Evolutionary conservation across 1,139 yeast genomes (phyloP).

Genomic region (Geotrichum carabidarum): DNA sequence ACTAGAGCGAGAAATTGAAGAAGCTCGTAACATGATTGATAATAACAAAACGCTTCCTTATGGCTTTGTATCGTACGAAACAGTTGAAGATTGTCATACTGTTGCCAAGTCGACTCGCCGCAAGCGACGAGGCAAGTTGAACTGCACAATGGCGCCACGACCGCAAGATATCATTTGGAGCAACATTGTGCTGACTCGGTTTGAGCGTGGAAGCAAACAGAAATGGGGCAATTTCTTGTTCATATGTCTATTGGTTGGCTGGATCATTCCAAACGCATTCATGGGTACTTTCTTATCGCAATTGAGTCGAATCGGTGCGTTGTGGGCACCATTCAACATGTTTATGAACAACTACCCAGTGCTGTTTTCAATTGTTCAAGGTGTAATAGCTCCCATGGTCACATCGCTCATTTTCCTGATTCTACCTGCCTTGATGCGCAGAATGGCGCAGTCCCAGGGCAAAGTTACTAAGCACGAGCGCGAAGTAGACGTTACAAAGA

Average conservation of each 20-base stretch:
- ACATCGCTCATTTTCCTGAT: constrained; percentile 37
- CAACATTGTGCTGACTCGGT: constrained; percentile 33
- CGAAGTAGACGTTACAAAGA: constrained; percentile 39
- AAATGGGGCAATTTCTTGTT: constrained; percentile 37
- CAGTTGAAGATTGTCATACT: constrained; percentile 31
- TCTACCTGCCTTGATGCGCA: constrained; percentile 38
- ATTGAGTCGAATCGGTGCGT: constrained; percentile 36
- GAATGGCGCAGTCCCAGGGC: constrained; percentile 40
- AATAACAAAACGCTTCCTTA: constrained; percentile 29
- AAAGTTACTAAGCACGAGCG: constrained; percentile 37
- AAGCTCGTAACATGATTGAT: constrained; percentile 28
- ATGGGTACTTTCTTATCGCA: constrained; percentile 41
- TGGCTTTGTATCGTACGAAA: constrained; percentile 38
- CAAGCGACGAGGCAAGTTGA: constrained; percentile 10
- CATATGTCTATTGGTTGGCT: constrained; percentile 32
- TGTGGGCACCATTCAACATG: constrained; percentile 36
- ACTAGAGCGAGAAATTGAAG: constrained; percentile 31
- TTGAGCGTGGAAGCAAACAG: constrained; percentile 35
- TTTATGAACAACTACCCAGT: constrained; percentile 33
- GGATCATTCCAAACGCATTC: constrained; percentile 43
- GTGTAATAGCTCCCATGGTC: constrained; percentile 39
- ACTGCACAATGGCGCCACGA: constrained; percentile 33
- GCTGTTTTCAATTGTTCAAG: constrained; percentile 39
- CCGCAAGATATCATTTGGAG: constrained; percentile 41
- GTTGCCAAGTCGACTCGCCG: constrained; percentile 27